These are phyloP conservation scores for Rauvolfia tetraphylla DNA, from an alignment of 257 asterid genomes.

Conservation along the genomic window DNA sequence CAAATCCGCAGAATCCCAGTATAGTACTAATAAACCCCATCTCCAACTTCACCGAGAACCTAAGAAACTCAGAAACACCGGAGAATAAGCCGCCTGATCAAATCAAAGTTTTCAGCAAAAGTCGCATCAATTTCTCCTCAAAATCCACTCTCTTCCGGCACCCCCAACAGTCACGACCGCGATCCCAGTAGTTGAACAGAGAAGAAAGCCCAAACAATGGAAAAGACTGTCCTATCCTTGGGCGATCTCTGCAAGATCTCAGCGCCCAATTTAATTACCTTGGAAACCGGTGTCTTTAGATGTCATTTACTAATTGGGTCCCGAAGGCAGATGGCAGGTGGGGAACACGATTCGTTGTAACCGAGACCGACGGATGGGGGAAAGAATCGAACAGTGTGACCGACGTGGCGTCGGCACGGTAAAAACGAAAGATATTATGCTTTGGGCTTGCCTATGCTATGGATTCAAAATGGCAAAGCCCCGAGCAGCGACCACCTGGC, in stretches of 20 bases:
- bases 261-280: not conserved
- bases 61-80: not conserved
- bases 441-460: not conserved
- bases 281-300: not conserved
- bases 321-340: not conserved
- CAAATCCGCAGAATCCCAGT: conserved; percentile 78
- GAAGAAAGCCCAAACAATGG: not conserved
- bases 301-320: not conserved
- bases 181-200: not conserved
- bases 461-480: not conserved
- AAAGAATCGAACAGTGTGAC: not conserved
- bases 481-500: not conserved
- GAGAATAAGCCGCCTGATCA: not conserved
- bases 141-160: conserved; percentile 4
- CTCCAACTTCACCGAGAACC: not conserved
- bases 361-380: conserved; percentile 2
- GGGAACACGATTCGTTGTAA: not conserved
- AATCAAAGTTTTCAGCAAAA: conserved; percentile 1
- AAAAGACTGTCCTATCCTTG: not conserved
- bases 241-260: not conserved
- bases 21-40: conserved; percentile 79
- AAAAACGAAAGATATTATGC: not conserved
- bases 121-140: conserved; percentile 18
- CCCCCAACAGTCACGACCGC: no score
- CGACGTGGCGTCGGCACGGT: not conserved